phyloP scores from a whole-genome alignment of 1,139 yeast genomes.

The Suhomyces chickasaworum region DNA sequence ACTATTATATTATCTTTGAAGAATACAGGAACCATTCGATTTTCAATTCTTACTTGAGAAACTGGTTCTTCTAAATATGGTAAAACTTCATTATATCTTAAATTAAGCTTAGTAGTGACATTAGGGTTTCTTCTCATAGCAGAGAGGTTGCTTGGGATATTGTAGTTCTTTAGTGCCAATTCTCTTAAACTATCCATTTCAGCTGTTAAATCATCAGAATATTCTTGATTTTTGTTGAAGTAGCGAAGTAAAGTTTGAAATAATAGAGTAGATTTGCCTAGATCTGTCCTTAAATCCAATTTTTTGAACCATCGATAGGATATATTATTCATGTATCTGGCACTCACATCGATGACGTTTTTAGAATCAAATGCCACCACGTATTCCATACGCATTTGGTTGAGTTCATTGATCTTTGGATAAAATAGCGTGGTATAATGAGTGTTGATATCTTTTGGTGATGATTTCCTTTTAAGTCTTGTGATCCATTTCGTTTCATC shows the following conservation, averaged over 20 bases:
- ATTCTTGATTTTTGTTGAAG: slow-evolving; percentile 20
- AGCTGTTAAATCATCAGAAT: slow-evolving; percentile 11
- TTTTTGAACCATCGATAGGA: slow-evolving; percentile 36
- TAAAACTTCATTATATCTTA: slow-evolving; percentile 36
- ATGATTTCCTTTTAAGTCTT: slow-evolving; percentile 23
- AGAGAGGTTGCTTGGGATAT: slow-evolving; percentile 30
- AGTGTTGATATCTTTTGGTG: slow-evolving; percentile 3
- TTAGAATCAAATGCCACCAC: slow-evolving; percentile 29
- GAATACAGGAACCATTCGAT: slow-evolving; percentile 24
- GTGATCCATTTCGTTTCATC: slow-evolving; percentile 33
- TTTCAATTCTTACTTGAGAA: slow-evolving; percentile 18
- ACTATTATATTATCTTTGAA: slow-evolving; percentile 28
- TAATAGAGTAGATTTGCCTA: slow-evolving; percentile 32
- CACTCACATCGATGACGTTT: slow-evolving; percentile 33
- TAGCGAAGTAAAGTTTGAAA: slow-evolving; percentile 28
- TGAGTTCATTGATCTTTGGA: slow-evolving; percentile 30
- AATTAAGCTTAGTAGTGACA: slow-evolving; percentile 27
- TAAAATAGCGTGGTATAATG: slow-evolving; percentile 24
- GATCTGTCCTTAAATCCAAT: slow-evolving; percentile 35
- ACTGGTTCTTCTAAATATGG: slow-evolving; percentile 20
- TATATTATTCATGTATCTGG: slow-evolving; percentile 39
- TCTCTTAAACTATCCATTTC: slow-evolving; percentile 29
- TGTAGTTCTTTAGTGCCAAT: slow-evolving; percentile 30
- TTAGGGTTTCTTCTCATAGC: slow-evolving; percentile 38
- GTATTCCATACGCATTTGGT: slow-evolving; percentile 39